These are phyloP conservation scores for Euphorbia celastroides DNA, from an alignment of 441 rosid genomes.

Conservation along the genomic window DNA sequence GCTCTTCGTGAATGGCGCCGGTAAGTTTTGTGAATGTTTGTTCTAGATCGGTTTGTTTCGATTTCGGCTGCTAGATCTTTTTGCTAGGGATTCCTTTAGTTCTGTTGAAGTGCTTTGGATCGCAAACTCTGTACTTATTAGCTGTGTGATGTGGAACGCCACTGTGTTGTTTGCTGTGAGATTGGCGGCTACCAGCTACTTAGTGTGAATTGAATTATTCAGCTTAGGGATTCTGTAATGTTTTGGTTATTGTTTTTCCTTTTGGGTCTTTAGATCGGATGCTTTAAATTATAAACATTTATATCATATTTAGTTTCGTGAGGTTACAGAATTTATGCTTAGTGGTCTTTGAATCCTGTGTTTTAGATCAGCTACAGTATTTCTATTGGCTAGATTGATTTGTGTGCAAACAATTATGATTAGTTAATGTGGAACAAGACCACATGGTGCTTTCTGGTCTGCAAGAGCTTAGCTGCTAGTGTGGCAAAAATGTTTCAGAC, in stretches of 20 bases:
- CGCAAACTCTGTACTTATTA: background rate
- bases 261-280: background rate
- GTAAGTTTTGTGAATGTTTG: too few relatives aligned
- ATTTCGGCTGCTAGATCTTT: too few relatives aligned
- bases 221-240: background rate
- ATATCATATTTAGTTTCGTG: background rate
- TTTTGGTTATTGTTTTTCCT: background rate
- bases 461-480: conserved; percentile 2
- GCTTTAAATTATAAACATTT: background rate
- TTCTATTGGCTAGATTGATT: background rate
- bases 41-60: too few relatives aligned
- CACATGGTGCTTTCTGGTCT: background rate
- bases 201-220: background rate
- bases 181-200: conserved; percentile 1
- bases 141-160: conserved; percentile 1
- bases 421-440: background rate
- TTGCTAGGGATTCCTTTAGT: background rate
- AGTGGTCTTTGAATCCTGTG: background rate
- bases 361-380: conserved; percentile 8
- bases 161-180: conserved; percentile 3
- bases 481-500: background rate
- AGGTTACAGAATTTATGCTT: background rate
- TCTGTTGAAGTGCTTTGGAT: background rate
- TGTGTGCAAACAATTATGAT: background rate
- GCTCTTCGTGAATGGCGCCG: conserved; percentile 80